Conservation (phyloP, 257 asterid species). For the Datura wrightii region DNA sequence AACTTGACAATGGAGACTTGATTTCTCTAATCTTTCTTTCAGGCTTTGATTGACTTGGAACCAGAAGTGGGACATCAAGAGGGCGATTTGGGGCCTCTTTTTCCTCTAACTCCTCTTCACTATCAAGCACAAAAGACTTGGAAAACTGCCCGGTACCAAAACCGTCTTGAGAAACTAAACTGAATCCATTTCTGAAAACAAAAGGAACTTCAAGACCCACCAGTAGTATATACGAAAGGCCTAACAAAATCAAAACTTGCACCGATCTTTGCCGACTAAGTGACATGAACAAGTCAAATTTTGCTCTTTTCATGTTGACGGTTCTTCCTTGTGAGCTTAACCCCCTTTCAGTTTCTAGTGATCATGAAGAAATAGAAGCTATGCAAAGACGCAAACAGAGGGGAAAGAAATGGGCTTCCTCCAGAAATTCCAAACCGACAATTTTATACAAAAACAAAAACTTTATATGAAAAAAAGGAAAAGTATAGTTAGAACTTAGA, state of each 20-base stretch:
- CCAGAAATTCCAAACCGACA: conserved; percentile 30
- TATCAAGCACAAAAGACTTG: conserved; percentile 65
- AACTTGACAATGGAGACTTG: conserved; percentile 47
- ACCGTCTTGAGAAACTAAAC: conserved; percentile 52
- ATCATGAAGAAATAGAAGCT: conserved; percentile 20
- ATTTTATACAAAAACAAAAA: neutral
- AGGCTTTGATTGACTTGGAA: conserved; percentile 44
- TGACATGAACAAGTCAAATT: conserved; percentile 59
- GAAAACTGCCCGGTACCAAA: conserved; percentile 55
- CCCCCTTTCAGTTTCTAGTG: conserved; percentile 29
- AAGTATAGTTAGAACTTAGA: neutral
- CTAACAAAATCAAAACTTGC: conserved; percentile 62
- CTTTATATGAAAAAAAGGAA: neutral
- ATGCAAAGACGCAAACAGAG: neutral
- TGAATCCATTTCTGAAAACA: conserved; percentile 61
- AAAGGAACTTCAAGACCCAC: conserved; percentile 82
- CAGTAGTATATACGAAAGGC: conserved; percentile 57
- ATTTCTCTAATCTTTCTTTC: conserved; percentile 45
- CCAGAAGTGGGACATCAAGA: conserved; percentile 46
- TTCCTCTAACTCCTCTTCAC: conserved; percentile 66
- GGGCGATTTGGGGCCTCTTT: conserved; percentile 76
- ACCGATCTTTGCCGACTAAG: conserved; percentile 66
- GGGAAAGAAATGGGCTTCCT: neutral
- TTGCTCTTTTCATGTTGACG: conserved; percentile 64
- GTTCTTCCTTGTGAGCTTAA: neutral